Evolutionary conservation across 140 eudicot genomes (phyloP).

Genomic region (Senecio squalidus): DNA sequence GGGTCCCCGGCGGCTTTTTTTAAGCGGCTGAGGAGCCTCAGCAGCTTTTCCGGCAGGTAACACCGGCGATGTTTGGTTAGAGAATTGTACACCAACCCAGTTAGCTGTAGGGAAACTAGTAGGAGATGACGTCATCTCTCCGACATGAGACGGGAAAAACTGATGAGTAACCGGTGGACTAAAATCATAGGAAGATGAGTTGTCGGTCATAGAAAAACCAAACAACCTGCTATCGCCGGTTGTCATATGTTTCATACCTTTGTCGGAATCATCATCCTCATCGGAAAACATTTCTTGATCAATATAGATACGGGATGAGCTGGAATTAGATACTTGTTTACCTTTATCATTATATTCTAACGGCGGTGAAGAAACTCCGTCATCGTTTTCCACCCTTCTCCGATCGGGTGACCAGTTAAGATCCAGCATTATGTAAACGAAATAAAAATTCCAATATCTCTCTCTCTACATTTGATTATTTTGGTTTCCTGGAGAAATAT

Average conservation of each 20-base stretch:
- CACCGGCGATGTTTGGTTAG: slow-evolving; percentile 25
- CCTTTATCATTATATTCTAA: slow-evolving; percentile 44
- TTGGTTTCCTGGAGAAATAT: too few relatives aligned
- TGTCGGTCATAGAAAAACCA: slow-evolving; percentile 47
- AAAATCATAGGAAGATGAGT: slow-evolving; percentile 8
- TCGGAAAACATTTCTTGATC: slow-evolving; percentile 38
- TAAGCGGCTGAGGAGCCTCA: slow-evolving; percentile 55
- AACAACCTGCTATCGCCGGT: slow-evolving; percentile 35
- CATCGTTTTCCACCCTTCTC: slow-evolving; percentile 11
- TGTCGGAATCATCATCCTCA: slow-evolving; percentile 28
- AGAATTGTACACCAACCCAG: slow-evolving; percentile 78
- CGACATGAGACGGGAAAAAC: slow-evolving; percentile 59
- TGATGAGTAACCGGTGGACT: slow-evolving; percentile 73
- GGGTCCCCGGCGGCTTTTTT: slow-evolving; percentile 97
- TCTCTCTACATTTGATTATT: slow-evolving; percentile 16
- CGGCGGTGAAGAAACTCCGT: background rate
- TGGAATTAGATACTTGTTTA: slow-evolving; percentile 63
- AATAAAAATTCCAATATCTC: background rate
- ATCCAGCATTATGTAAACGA: slow-evolving; percentile 64
- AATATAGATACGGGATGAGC: slow-evolving; percentile 57
- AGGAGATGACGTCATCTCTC: background rate
- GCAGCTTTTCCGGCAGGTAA: slow-evolving; percentile 18
- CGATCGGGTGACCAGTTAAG: slow-evolving; percentile 73
- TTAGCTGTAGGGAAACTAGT: slow-evolving; percentile 48
- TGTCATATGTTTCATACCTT: slow-evolving; percentile 19